Evolutionary conservation across 805 yeast species (phyloP), one percentile per base, ranked within the genome.

Genomic region (Starmera dryadoides): DNA sequence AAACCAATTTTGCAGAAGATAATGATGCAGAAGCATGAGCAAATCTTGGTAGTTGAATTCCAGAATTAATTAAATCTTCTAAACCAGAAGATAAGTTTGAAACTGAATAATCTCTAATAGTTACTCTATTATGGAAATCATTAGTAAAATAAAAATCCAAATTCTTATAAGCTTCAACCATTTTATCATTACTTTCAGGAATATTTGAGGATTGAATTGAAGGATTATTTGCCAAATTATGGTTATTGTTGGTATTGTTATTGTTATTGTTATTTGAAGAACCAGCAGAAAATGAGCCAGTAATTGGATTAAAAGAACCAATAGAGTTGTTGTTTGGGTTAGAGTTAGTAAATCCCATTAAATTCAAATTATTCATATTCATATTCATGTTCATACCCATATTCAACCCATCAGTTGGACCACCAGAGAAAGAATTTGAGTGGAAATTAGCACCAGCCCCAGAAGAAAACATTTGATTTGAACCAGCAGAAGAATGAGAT

Each of bases 1-100:
- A 61, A 28, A 78, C 73, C 40, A 85, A 66, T 42, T 63, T 64
- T 9, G 54, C 47, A 4, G 50, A 44, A 21, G 59, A 52, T 22
- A 54, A 38, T 15, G 21, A 6, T 5, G 21, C 30, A 18, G 34
- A 30, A 17, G 30, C 12, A 10, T 26, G 17, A 17, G 39, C 23
- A 19, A 36, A 36, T 31, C 39, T 36, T 30, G 39, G 39, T 18
- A 36, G 25, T 25, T 36, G 39, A n/a, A 19, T 35, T 30, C 29
- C 30, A 10, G 35, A 31, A 15, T 21, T 21, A 5, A 36, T 31
- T 17, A 36, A 30, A 11, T 36, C 21, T 31, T 36, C 31, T 14
- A 36, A 19, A 17, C 23, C 33, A 22, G 17, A 5, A 17, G 34
- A 15, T 11, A 36, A 23, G 15, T 37, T 49, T 43, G 39, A 47